Conservation (phyloP, 2,329 filamentous ascomycete species). For the Colletotrichum scovillei region DNA sequence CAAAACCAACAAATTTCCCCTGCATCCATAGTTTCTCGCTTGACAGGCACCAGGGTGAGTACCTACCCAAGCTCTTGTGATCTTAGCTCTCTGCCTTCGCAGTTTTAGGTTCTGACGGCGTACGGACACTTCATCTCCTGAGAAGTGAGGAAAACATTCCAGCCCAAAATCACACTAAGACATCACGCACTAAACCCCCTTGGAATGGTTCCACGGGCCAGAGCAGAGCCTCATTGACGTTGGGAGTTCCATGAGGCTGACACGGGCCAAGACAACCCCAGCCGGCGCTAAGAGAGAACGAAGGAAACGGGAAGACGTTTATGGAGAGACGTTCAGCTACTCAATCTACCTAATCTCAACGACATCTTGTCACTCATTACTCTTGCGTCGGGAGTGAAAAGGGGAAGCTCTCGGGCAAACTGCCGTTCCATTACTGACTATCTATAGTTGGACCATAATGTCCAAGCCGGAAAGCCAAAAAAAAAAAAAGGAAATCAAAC, state of each 20-base stretch:
- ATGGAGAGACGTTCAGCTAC: no score
- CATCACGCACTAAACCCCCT: background rate
- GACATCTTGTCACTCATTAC: background rate
- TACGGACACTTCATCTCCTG: background rate
- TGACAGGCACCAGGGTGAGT: background rate
- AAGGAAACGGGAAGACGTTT: background rate
- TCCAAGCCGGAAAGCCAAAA: background rate
- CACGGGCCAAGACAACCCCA: background rate
- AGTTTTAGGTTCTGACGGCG: no score
- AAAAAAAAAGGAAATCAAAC: background rate
- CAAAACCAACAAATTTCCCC: background rate
- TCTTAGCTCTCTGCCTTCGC: background rate
- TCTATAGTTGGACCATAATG: conserved; percentile 15
- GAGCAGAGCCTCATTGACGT: conserved; percentile 23
- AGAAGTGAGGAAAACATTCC: background rate
- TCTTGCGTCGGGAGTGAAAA: background rate
- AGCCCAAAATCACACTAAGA: background rate
- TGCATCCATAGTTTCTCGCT: background rate
- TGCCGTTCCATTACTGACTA: conserved; percentile 21
- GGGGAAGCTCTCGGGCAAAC: conserved; percentile 1
- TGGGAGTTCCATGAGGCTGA: conserved; percentile 2
- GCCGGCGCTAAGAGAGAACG: background rate
- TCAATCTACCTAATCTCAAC: background rate
- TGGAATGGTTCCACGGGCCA: background rate
- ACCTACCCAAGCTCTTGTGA: background rate